Percentiles rank a stretch among this genome's conserved stretches.
phyloP scores from a whole-genome alignment of 2,329 filamentous ascomycete species.

The Epichloe brachyelytri region DNA sequence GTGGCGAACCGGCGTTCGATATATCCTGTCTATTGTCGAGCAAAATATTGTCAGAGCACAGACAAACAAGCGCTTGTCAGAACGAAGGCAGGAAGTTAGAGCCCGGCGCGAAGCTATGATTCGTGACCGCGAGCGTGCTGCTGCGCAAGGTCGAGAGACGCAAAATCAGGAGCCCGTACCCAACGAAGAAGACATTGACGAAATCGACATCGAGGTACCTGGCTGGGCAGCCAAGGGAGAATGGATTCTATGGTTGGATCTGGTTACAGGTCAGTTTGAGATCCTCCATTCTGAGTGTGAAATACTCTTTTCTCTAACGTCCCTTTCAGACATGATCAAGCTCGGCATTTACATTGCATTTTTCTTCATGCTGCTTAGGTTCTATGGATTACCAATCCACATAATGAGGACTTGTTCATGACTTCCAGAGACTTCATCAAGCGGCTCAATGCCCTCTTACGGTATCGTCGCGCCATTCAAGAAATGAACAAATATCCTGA shows the following conservation, averaged over 20 bases:
- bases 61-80: slow-evolving; percentile 53
- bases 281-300: background rate
- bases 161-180: slow-evolving; percentile 37
- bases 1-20: slow-evolving; percentile 64
- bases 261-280: slow-evolving; percentile 53
- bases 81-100: slow-evolving; percentile 55
- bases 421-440: slow-evolving; percentile 87
- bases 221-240: slow-evolving; percentile 95
- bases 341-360: slow-evolving; percentile 80
- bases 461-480: slow-evolving; percentile 80
- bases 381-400: slow-evolving; percentile 92
- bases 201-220: slow-evolving; percentile 87
- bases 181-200: slow-evolving; percentile 66
- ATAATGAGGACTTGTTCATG: slow-evolving; percentile 94
- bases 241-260: slow-evolving; percentile 79
- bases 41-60: slow-evolving; percentile 63
- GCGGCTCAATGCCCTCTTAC: slow-evolving; percentile 73
- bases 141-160: slow-evolving; percentile 47
- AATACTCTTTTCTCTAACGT: slow-evolving; percentile 1
- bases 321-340: slow-evolving; percentile 65
- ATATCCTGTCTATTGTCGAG: slow-evolving; percentile 67
- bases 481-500: slow-evolving; percentile 95
- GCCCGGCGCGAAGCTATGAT: slow-evolving; percentile 41
- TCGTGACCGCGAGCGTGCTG: slow-evolving; percentile 33
- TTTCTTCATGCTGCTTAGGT: slow-evolving; percentile 83